These are phyloP conservation scores for Melanogaster broomeanus DNA, from an alignment of 768 basidiomycete species.

Conservation along the genomic window DNA sequence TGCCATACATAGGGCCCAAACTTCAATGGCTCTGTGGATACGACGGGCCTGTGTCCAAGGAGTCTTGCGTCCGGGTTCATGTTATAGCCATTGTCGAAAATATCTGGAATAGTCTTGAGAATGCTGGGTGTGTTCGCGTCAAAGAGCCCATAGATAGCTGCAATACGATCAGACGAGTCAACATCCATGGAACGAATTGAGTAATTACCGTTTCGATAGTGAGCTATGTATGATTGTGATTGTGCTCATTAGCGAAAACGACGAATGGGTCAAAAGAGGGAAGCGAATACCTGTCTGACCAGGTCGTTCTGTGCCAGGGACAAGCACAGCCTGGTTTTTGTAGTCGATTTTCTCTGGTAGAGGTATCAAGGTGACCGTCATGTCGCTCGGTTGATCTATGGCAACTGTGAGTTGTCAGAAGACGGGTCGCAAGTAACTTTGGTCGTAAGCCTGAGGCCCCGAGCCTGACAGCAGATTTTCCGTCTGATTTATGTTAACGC, in stretches of 20 bases:
- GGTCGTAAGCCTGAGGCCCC: no score
- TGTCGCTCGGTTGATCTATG: no score
- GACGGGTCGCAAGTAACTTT: no score
- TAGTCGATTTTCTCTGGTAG: constrained; percentile 47
- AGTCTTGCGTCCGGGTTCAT: constrained; percentile 51
- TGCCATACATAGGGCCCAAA: constrained; percentile 78
- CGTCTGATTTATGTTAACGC: no score
- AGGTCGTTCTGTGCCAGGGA: constrained; percentile 78
- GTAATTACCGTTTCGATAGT: constrained; percentile 68
- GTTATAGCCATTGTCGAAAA: constrained; percentile 67
- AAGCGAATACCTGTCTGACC: constrained; percentile 70
- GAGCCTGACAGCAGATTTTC: no score
- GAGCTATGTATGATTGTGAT: constrained; percentile 43
- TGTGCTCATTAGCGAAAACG: constrained; percentile 3
- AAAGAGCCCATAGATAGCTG: constrained; percentile 60
- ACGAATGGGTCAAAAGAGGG: constrained; percentile 2
- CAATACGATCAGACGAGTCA: constrained; percentile 13
- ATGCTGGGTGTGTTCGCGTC: constrained; percentile 52
- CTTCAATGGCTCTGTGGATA: constrained; percentile 67
- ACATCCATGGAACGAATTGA: not conserved
- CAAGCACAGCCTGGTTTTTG: constrained; percentile 60
- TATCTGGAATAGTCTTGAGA: constrained; percentile 57
- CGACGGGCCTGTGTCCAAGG: constrained; percentile 67
- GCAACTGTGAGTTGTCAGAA: not conserved
- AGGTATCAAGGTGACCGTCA: constrained; percentile 17